Evolutionary conservation across 2,329 filamentous ascomycete species (phyloP).

Genomic region (Neurospora crassa): DNA sequence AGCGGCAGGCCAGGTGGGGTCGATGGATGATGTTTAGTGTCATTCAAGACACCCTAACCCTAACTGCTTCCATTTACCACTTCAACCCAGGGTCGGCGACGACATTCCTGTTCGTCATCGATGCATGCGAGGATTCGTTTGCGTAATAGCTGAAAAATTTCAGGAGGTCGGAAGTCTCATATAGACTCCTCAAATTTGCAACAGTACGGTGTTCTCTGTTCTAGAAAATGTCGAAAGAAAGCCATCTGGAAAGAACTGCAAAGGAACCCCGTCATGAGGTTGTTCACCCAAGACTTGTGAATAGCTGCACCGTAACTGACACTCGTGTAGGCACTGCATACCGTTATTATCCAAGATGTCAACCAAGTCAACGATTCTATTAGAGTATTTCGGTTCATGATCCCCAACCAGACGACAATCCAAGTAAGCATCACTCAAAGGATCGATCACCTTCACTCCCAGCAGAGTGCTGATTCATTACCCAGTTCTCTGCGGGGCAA

Average conservation of each 20-base stretch:
- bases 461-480: slow-evolving; percentile 6
- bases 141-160: not conserved
- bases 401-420: slow-evolving; percentile 38
- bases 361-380: slow-evolving; percentile 56
- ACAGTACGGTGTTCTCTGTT: not conserved
- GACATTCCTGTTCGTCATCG: not conserved
- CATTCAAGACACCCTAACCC: not conserved
- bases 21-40: not conserved
- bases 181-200: not conserved
- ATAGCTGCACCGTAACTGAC: not conserved
- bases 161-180: not conserved
- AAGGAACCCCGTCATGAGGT: not conserved
- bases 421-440: slow-evolving; percentile 29
- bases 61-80: not conserved
- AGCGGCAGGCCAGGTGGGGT: not conserved
- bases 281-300: not conserved
- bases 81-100: not conserved
- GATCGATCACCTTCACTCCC: not conserved
- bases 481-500: slow-evolving; percentile 69
- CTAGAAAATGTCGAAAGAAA: not conserved
- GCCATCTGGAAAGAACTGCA: not conserved
- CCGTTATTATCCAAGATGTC: slow-evolving; percentile 51
- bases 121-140: not conserved
- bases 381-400: slow-evolving; percentile 55
- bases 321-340: slow-evolving; percentile 40